These are phyloP conservation scores for Cladorrhinum sp. DNA, from an alignment of 2,329 filamentous ascomycete genomes.

Conservation along the genomic window DNA sequence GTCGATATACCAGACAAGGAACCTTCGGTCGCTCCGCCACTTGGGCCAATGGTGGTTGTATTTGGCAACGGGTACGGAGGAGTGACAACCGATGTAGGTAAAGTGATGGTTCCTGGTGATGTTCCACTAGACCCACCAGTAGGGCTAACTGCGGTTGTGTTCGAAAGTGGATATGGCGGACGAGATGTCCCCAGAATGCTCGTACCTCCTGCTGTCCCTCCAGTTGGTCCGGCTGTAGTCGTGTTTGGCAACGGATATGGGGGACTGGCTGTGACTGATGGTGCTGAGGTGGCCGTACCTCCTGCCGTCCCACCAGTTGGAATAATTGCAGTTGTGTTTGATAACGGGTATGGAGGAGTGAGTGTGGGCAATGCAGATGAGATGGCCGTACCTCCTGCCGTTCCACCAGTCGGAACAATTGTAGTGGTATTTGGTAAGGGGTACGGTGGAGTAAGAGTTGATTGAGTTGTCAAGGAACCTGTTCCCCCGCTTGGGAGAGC, in stretches of 20 bases:
- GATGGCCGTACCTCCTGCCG: background rate
- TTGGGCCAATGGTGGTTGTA: background rate
- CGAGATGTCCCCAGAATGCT: conserved; percentile 4
- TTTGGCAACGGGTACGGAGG: conserved; percentile 13
- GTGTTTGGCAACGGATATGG: conserved; percentile 16
- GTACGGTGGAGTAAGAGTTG: conserved; percentile 9
- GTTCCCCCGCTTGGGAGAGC: background rate
- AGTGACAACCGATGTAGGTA: background rate
- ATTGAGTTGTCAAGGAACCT: background rate
- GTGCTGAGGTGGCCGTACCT: background rate
- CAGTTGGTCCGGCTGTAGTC: background rate
- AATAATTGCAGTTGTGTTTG: conserved; percentile 7
- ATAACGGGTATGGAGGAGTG: conserved; percentile 11
- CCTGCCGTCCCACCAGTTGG: background rate
- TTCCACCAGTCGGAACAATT: background rate
- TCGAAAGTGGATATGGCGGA: conserved; percentile 15
- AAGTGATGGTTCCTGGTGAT: background rate
- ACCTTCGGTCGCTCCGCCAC: background rate
- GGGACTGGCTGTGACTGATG: conserved; percentile 1
- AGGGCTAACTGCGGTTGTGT: conserved; percentile 2
- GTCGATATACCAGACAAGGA: background rate
- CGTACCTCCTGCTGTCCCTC: background rate
- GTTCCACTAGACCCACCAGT: conserved; percentile 7
- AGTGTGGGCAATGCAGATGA: background rate
- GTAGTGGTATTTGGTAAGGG: conserved; percentile 8